Percentiles rank a stretch among this genome's conserved stretches.
These are phyloP conservation scores for Alopecurus myosuroides DNA, from an alignment of 176 grass and related monocot species.

Conservation along the genomic window DNA sequence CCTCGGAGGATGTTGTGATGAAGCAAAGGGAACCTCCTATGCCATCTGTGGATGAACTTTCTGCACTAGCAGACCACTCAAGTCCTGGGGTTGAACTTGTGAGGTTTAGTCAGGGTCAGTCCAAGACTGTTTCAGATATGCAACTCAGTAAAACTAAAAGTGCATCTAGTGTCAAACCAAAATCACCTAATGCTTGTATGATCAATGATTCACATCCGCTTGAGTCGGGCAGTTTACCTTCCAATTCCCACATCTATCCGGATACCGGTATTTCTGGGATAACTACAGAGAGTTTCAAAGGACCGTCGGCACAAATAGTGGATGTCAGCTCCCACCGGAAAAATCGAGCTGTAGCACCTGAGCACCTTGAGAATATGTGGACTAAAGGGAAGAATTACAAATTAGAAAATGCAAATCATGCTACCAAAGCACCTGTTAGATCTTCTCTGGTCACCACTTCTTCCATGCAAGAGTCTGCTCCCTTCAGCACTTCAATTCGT, in stretches of 20 bases:
- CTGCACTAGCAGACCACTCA: conserved; percentile 61
- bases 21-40: conserved; percentile 57
- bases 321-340: conserved; percentile 49
- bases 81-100: conserved; percentile 94
- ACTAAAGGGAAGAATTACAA: conserved; percentile 93
- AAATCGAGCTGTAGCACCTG: conserved; percentile 64
- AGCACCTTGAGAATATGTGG: conserved; percentile 96
- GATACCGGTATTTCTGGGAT: conserved; percentile 19
- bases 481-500: conserved; percentile 1
- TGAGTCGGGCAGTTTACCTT: conserved; percentile 34
- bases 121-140: conserved; percentile 34
- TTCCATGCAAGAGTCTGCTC: conserved; percentile 31
- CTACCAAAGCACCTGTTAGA: conserved; percentile 24
- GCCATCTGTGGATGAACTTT: conserved; percentile 70
- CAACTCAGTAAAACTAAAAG: conserved; percentile 36
- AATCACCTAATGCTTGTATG: conserved; percentile 10
- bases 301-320: conserved; percentile 44
- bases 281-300: conserved; percentile 25
- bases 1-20: conserved; percentile 35
- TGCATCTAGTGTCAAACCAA: conserved; percentile 22
- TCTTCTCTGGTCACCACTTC: conserved; percentile 24
- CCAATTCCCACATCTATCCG: background rate
- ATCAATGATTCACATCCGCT: conserved; percentile 25
- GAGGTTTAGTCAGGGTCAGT: conserved; percentile 47
- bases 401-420: conserved; percentile 46